These are phyloP conservation scores for Suhomyces prunicola DNA, from an alignment of 805 yeast species.

Conservation along the genomic window DNA sequence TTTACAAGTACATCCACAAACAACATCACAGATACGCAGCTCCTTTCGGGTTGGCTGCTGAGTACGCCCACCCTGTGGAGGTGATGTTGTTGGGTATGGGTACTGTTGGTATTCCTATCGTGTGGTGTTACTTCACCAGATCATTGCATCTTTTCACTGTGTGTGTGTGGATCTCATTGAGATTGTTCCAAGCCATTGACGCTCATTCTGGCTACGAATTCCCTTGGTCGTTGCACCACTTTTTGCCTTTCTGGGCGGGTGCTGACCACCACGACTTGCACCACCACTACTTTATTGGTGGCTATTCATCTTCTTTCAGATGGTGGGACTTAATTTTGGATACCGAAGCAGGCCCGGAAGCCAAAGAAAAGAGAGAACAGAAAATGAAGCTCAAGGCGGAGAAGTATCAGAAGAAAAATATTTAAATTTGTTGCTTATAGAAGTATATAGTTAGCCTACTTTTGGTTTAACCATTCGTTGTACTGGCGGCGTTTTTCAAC, in stretches of 20 bases:
- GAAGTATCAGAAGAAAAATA: conserved; percentile 19
- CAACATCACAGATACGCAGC: conserved; percentile 98
- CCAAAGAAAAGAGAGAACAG: conserved; percentile 69
- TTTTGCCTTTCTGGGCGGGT: conserved; percentile 96
- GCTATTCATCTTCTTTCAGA: conserved; percentile 91
- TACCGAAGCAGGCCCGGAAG: conserved; percentile 88
- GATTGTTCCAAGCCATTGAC: conserved; percentile 95
- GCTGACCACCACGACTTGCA: conserved; percentile 98
- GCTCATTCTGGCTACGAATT: conserved; percentile 98
- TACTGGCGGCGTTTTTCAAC: conserved; percentile 43
- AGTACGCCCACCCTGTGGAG: conserved; percentile 95
- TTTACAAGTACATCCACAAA: conserved; percentile 92
- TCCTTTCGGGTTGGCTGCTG: conserved; percentile 96
- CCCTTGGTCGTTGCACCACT: conserved; percentile 92
- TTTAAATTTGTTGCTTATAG: conserved; percentile 2
- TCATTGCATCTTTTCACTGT: conserved; percentile 87
- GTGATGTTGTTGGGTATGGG: conserved; percentile 90
- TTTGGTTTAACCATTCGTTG: conserved; percentile 32
- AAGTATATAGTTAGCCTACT: conserved; percentile 17
- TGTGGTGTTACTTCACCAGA: conserved; percentile 73
- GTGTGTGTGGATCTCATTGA: conserved; percentile 78
- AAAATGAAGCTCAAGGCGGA: conserved; percentile 58
- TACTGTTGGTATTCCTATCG: conserved; percentile 91
- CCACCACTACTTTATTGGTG: conserved; percentile 93
- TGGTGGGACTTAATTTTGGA: conserved; percentile 89